A percentile compares a stretch with the other conserved stretches of the same genome.
Conservation (phyloP, 331 rosid genomes). For the Saraca asoca region DNA sequence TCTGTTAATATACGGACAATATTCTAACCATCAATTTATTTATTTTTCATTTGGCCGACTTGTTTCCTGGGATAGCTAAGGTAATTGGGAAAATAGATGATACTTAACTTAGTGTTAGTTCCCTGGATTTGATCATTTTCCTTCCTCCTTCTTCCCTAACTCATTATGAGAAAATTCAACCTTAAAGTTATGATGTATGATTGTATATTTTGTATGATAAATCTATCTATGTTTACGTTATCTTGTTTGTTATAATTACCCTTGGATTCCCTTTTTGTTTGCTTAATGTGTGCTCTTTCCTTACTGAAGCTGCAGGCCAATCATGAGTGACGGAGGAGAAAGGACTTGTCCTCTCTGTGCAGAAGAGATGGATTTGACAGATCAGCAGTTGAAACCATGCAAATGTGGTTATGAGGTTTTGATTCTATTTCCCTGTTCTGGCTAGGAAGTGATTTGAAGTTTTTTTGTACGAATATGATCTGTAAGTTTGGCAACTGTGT, state of each 20-base stretch:
- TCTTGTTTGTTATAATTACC: background rate
- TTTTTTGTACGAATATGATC: slow-evolving; percentile 1
- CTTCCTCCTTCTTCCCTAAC: background rate
- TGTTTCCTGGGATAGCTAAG: background rate
- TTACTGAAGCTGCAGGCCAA: slow-evolving; percentile 40
- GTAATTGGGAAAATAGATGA: too few relatives aligned
- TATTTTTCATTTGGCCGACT: too few relatives aligned
- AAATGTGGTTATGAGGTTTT: slow-evolving; percentile 94
- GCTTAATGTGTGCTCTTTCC: slow-evolving; percentile 22
- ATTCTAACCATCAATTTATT: background rate
- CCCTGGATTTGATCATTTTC: background rate
- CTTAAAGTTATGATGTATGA: slow-evolving; percentile 2
- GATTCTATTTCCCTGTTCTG: slow-evolving; percentile 1
- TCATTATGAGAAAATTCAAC: background rate
- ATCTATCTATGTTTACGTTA: background rate
- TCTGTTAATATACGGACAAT: slow-evolving; percentile 8
- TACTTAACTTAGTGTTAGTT: background rate
- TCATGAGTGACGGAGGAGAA: slow-evolving; percentile 97
- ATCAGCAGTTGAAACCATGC: slow-evolving; percentile 99
- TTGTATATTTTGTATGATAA: slow-evolving; percentile 14
- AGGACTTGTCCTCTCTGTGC: slow-evolving; percentile 98
- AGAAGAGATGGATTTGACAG: slow-evolving; percentile 99
- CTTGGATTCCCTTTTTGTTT: background rate
- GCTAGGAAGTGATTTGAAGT: background rate
- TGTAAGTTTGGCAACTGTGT: background rate